Conservation (phyloP, 352 stramenopile genomes). For the Paralagenidium karlingii region DNA sequence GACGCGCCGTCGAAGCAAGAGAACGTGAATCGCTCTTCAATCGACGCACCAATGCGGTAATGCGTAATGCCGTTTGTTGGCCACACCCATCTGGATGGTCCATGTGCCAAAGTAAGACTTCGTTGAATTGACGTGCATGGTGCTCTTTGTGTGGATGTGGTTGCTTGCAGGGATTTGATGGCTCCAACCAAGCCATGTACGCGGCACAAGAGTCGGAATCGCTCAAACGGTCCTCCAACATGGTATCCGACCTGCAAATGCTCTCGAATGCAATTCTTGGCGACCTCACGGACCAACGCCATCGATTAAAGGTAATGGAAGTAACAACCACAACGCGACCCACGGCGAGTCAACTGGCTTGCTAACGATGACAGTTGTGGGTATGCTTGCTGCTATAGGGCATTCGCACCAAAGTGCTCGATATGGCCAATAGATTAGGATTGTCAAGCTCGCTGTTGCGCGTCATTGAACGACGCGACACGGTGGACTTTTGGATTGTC, state of each 20-base stretch:
- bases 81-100: too few relatives aligned
- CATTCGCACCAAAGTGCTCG: conserved; percentile 62
- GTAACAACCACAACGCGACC: background rate
- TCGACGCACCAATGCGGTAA: conserved; percentile 27
- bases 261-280: conserved; percentile 60
- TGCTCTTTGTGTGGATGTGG: too few relatives aligned
- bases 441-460: conserved; percentile 72
- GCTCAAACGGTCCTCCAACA: conserved; percentile 60
- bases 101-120: background rate
- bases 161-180: conserved; percentile 53
- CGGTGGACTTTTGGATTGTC: conserved; percentile 78
- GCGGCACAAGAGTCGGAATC: conserved; percentile 67
- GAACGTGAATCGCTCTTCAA: conserved; percentile 68
- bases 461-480: conserved; percentile 71
- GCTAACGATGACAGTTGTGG: too few relatives aligned
- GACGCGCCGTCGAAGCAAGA: conserved; percentile 46
- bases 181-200: conserved; percentile 56
- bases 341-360: too few relatives aligned
- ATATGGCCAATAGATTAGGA: conserved; percentile 74
- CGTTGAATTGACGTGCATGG: too few relatives aligned
- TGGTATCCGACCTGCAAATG: conserved; percentile 68
- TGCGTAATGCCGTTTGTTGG: background rate
- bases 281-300: conserved; percentile 54
- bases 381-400: conserved; percentile 16
- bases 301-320: conserved; percentile 39